Base-by-base conservation (phyloP, 2,329 filamentous ascomycete genomes). In the Diaporthe vexans region DNA sequence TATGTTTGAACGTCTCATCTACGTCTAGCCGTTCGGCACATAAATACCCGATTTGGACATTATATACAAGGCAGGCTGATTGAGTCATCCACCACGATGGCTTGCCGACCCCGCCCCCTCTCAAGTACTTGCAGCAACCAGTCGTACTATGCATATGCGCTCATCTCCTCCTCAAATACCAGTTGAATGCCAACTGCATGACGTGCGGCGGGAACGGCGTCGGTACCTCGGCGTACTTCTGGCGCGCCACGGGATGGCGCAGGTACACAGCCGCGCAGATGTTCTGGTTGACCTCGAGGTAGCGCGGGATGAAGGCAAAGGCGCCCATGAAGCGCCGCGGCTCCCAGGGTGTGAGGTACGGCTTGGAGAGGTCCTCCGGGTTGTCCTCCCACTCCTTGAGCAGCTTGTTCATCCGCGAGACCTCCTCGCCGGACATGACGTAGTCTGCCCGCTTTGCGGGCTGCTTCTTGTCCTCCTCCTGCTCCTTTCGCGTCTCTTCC, bases 241-340 rank as follows among this genome's bases (percentile, higher is more conserved):
- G 93, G 75, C 95, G 89, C 35, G 95, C 97, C 57, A 98, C 96
- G 0, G 97, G 97, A 86, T 99, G 96, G 74, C 97, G 90, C 76
- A 99, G 86, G 83, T 99, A 99, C 54, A 99, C 95, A 15, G 97
- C 97, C 1, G 95, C 93, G 84, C 97, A 99, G 79, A 98, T 94
- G 81, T 95, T 97, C 84, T 97, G 97, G 87, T 98, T 98, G 79
- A 99, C 97, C 86, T 99, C 97, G 75, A 99, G 90, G 83, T 98
- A 99, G 71, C 94, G 88, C 15, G 97, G 97, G 78, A 99, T 95
- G 84, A 98, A 98, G 33, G 95, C 95, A 84, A 99, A 99, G 0
- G 95, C 92, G 69, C 91, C 89, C 94, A 99, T 97, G 84, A 91
- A 98, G 70, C 93, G 89, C 73, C 95, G 90, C 17, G 97, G 97